phyloP scores from a whole-genome alignment of 2,329 filamentous ascomycete species.

The Graphilbum ipis-grandicollis region DNA sequence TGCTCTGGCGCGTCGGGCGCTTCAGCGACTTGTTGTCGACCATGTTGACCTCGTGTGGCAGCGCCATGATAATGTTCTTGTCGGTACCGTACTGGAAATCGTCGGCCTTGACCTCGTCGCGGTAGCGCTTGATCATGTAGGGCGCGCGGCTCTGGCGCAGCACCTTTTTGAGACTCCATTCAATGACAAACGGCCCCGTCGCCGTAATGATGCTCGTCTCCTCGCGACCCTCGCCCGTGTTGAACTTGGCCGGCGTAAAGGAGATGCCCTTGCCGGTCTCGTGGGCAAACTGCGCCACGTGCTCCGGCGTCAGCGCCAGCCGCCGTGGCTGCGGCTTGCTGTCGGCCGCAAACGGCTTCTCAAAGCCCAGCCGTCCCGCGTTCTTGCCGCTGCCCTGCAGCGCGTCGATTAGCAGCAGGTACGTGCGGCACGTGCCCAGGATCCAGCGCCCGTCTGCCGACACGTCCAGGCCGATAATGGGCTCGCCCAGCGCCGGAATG shows the following conservation, averaged over 20 bases:
- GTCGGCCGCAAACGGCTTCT: slow-evolving; percentile 82
- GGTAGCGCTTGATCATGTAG: slow-evolving; percentile 93
- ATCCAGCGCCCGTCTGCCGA: slow-evolving; percentile 94
- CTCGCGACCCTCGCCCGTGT: slow-evolving; percentile 53
- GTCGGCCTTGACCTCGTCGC: slow-evolving; percentile 90
- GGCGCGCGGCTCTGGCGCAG: slow-evolving; percentile 65
- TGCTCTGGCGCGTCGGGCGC: slow-evolving; percentile 83
- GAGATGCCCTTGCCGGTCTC: slow-evolving; percentile 75
- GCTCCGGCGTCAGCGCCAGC: slow-evolving; percentile 71
- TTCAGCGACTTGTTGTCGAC: slow-evolving; percentile 72
- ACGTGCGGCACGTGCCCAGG: slow-evolving; percentile 83
- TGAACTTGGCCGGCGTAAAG: slow-evolving; percentile 72
- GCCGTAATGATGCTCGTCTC: slow-evolving; percentile 96
- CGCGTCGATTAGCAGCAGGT: slow-evolving; percentile 83
- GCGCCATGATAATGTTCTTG: slow-evolving; percentile 92
- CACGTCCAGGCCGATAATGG: slow-evolving; percentile 87
- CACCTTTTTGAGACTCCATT: slow-evolving; percentile 90
- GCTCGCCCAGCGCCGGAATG: slow-evolving; percentile 84
- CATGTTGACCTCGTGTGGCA: slow-evolving; percentile 98
- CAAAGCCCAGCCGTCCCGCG: slow-evolving; percentile 93
- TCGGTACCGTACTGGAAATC: slow-evolving; percentile 96
- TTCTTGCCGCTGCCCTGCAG: slow-evolving; percentile 89
- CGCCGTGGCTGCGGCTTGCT: slow-evolving; percentile 85
- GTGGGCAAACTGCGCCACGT: slow-evolving; percentile 94
- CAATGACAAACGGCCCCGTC: slow-evolving; percentile 89